Evolutionary conservation across 176 grass and related monocot species (phyloP).

Genomic region (Pharus latifolius): DNA sequence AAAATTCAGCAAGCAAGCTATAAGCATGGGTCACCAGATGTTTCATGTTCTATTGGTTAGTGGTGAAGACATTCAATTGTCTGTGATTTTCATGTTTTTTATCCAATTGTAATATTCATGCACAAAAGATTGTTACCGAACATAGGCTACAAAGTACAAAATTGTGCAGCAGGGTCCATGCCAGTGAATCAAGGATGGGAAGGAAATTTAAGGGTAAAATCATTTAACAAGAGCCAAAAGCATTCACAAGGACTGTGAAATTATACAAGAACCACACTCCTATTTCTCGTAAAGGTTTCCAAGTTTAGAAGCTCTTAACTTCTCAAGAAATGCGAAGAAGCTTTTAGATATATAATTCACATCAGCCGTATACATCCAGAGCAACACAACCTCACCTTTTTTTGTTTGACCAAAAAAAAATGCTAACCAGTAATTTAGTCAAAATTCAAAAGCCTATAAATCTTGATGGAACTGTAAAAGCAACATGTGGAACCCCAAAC

Average conservation of each 20-base stretch:
- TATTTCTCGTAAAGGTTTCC: neutral
- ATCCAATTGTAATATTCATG: neutral
- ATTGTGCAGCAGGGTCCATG: neutral
- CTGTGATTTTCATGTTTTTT: neutral
- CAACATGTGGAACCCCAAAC: neutral
- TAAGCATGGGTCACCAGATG: neutral
- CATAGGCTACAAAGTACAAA: neutral
- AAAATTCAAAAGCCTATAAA: neutral
- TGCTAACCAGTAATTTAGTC: neutral
- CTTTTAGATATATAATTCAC: neutral
- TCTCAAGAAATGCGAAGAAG: too few species aligned
- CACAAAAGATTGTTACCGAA: neutral
- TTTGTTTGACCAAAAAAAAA: neutral
- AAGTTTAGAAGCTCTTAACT: neutral
- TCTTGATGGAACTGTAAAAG: neutral
- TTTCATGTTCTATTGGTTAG: neutral
- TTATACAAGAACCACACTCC: neutral
- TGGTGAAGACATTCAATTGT: neutral
- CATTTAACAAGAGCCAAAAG: neutral
- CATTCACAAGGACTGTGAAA: neutral
- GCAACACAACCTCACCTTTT: neutral
- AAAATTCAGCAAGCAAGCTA: constrained; percentile 14
- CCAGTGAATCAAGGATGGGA: neutral
- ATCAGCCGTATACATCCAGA: neutral
- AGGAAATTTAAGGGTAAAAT: neutral